These are phyloP conservation scores for Globisporangium carolinianum DNA, from an alignment of 352 stramenopile genomes.

Conservation along the genomic window DNA sequence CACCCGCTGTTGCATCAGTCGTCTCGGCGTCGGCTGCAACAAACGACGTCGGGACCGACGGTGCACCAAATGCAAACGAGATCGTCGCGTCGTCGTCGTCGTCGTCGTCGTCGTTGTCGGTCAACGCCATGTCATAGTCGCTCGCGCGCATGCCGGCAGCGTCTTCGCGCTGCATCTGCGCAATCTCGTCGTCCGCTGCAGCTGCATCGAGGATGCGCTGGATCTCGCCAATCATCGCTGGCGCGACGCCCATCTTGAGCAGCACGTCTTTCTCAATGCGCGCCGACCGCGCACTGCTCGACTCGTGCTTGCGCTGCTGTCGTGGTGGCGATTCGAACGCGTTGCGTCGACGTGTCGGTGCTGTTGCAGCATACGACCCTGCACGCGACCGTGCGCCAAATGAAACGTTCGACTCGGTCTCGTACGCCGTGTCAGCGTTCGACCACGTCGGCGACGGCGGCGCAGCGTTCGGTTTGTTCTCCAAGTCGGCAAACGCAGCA, in stretches of 20 bases:
- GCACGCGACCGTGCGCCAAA: not conserved
- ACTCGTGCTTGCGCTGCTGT: conserved; percentile 12
- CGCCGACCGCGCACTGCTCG: conserved; percentile 36
- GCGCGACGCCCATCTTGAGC: conserved; percentile 62
- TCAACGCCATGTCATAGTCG: conserved; percentile 20
- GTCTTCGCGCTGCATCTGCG: conserved; percentile 15
- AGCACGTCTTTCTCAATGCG: conserved; percentile 74
- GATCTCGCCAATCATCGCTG: conserved; percentile 66
- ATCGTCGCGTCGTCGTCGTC: conserved; percentile 18
- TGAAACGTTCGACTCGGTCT: conserved; percentile 39
- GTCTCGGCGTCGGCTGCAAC: conserved; percentile 14
- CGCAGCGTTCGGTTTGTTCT: conserved; percentile 18
- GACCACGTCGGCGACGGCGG: conserved; percentile 31
- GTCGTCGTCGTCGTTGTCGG: conserved; percentile 16
- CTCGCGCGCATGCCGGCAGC: conserved; percentile 18
- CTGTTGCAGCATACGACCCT: too few species aligned
- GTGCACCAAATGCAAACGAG: conserved; percentile 41
- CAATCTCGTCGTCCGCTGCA: conserved; percentile 33
- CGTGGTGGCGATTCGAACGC: not conserved
- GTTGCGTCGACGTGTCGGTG: too few species aligned
- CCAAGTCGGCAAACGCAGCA: not conserved
- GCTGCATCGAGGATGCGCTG: conserved; percentile 56
- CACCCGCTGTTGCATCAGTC: conserved; percentile 10
- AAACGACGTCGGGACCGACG: conserved; percentile 7
- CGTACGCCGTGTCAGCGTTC: conserved; percentile 43